Conservation (phyloP, 441 rosid genomes). For the Adansonia madagascariensis region DNA sequence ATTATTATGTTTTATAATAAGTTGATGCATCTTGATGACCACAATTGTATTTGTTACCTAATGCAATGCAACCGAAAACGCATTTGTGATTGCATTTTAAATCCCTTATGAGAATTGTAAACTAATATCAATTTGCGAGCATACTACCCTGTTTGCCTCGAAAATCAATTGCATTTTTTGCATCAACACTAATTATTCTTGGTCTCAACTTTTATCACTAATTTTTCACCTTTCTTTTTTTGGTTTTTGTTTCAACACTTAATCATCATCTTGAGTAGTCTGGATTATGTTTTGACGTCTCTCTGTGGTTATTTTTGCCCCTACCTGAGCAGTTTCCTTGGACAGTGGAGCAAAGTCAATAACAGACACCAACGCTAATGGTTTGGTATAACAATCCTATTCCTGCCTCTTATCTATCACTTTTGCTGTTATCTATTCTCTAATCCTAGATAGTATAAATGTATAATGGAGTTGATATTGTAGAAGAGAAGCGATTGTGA, state of each 20-base stretch:
- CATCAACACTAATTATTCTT: background rate
- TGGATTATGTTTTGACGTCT: background rate
- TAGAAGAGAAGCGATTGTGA: background rate
- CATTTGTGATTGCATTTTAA: too few species aligned
- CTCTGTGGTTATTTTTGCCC: background rate
- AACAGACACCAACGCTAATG: background rate
- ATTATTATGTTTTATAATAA: too few species aligned
- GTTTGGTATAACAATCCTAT: constrained; percentile 36
- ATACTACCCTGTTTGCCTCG: too few species aligned
- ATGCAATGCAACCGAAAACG: too few species aligned
- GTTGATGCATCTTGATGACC: too few species aligned
- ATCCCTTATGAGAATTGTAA: too few species aligned
- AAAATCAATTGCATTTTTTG: background rate
- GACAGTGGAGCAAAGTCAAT: background rate
- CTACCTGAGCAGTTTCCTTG: constrained; percentile 2
- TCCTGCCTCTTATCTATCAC: background rate
- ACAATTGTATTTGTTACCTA: too few species aligned
- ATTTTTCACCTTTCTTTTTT: background rate
- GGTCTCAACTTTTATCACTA: background rate
- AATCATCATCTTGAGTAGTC: background rate
- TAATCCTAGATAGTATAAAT: background rate
- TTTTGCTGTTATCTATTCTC: constrained; percentile 17
- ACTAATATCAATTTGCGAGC: too few species aligned
- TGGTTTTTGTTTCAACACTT: background rate
- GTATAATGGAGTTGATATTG: background rate